phyloP scores from a whole-genome alignment of 495 filamentous ascomycete genomes.

The Cercophora newfieldiana region DNA sequence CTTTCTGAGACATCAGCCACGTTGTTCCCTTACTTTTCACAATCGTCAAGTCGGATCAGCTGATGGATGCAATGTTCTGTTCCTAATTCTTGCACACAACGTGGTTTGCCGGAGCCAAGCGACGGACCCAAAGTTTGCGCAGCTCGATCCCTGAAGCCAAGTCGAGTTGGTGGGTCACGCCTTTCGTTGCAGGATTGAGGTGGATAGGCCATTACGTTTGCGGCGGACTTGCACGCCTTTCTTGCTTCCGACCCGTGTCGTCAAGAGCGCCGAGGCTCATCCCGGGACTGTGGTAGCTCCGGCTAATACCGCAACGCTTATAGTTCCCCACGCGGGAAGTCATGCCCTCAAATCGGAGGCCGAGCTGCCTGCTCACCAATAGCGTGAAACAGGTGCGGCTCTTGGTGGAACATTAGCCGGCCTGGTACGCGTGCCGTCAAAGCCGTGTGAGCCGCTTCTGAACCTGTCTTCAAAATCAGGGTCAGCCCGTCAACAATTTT shows the following conservation, averaged over 20 bases:
- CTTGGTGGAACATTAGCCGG: neutral
- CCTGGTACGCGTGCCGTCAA: neutral
- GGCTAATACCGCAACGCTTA: constrained; percentile 4
- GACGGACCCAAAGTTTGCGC: neutral
- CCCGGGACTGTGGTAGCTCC: constrained; percentile 1
- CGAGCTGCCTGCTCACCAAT: neutral
- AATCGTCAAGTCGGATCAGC: too few relatives aligned
- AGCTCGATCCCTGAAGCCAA: neutral
- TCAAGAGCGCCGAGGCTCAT: constrained; percentile 1
- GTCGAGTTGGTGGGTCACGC: neutral
- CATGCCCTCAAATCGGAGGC: neutral
- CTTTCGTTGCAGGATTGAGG: neutral
- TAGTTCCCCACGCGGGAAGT: neutral
- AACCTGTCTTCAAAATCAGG: neutral
- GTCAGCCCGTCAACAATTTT: neutral
- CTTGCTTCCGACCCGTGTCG: neutral
- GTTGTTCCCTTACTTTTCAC: too few relatives aligned
- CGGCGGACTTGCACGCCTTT: neutral
- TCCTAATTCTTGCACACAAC: too few relatives aligned
- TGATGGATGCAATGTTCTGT: too few relatives aligned
- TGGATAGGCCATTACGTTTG: neutral
- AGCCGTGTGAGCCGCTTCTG: neutral
- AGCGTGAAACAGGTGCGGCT: constrained; percentile 11
- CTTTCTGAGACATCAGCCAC: too few relatives aligned
- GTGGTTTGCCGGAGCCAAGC: neutral